A percentile compares a stretch with the other conserved stretches of the same genome.
These are phyloP conservation scores for Rubus idaeus DNA, from an alignment of 306 rosid genomes.

Conservation along the genomic window DNA sequence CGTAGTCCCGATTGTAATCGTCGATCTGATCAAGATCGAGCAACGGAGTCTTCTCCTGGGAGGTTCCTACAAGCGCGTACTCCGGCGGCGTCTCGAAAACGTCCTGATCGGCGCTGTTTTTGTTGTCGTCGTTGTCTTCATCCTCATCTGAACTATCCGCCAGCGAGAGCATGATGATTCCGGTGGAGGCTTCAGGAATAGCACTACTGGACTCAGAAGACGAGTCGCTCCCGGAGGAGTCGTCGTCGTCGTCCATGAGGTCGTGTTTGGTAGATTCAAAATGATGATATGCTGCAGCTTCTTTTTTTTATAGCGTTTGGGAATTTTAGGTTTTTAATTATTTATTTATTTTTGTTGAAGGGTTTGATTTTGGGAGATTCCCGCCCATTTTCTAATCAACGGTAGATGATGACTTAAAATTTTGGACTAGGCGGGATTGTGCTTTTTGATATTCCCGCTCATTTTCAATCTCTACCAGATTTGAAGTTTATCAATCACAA, in stretches of 20 bases:
- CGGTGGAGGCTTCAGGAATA: constrained; percentile 8
- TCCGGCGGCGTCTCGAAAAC: constrained; percentile 61
- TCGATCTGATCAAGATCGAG: neutral
- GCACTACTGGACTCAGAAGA: neutral
- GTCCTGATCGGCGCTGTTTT: constrained; percentile 28
- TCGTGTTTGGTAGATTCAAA: neutral
- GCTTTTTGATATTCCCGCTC: neutral
- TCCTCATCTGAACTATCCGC: constrained; percentile 24
- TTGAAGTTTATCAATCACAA: too few species aligned
- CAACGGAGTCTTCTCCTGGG: constrained; percentile 23
- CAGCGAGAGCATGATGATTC: constrained; percentile 34
- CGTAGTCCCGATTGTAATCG: neutral
- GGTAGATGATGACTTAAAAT: constrained; percentile 11
- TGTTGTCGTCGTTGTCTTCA: neutral
- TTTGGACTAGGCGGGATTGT: constrained; percentile 4
- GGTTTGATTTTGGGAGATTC: constrained; percentile 25
- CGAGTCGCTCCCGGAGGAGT: neutral
- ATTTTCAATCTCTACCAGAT: too few species aligned
- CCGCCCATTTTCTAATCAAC: constrained; percentile 22
- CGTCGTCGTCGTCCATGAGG: constrained; percentile 12
- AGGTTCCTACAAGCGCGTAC: constrained; percentile 21
- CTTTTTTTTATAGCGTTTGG: neutral
- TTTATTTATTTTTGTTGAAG: too few species aligned
- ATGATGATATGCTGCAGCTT: neutral
- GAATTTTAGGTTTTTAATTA: neutral